phyloP scores from a whole-genome alignment of 768 basidiomycete genomes.

The Tephrocybe sp. region DNA sequence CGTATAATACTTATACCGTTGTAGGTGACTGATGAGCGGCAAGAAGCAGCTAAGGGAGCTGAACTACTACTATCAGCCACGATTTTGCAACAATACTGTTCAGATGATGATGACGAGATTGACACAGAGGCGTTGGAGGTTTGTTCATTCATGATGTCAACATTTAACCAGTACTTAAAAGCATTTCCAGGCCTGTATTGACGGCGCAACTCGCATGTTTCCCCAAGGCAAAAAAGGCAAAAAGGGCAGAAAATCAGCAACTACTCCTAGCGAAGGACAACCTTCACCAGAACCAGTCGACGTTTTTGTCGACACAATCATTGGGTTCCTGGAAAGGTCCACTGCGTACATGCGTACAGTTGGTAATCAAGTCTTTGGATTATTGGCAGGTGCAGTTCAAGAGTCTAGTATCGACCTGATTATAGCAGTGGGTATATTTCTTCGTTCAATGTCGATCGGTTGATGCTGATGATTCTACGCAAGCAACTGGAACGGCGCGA shows the following conservation, averaged over 20 bases:
- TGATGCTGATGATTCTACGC: background rate
- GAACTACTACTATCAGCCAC: slow-evolving; percentile 70
- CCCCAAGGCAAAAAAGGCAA: slow-evolving; percentile 33
- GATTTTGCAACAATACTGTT: slow-evolving; percentile 70
- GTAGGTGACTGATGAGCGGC: slow-evolving; percentile 33
- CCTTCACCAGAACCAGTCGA: slow-evolving; percentile 65
- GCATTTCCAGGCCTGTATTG: slow-evolving; percentile 52
- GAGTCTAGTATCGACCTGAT: slow-evolving; percentile 78
- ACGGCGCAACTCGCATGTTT: slow-evolving; percentile 58
- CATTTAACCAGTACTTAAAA: slow-evolving; percentile 1
- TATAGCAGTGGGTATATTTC: slow-evolving; percentile 57
- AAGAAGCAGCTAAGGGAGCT: slow-evolving; percentile 63
- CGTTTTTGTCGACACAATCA: slow-evolving; percentile 82
- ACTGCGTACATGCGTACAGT: slow-evolving; percentile 77
- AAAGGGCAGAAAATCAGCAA: slow-evolving; percentile 38
- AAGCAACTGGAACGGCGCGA: slow-evolving; percentile 84
- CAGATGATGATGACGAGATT: slow-evolving; percentile 48
- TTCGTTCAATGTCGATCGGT: slow-evolving; percentile 2
- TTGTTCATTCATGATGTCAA: too few relatives aligned
- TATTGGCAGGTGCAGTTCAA: slow-evolving; percentile 64
- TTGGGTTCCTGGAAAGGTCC: slow-evolving; percentile 84
- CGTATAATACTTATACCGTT: background rate
- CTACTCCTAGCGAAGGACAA: slow-evolving; percentile 32
- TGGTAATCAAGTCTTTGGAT: slow-evolving; percentile 76
- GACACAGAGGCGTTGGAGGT: slow-evolving; percentile 66